Base-by-base conservation (phyloP, 2,329 filamentous ascomycete genomes). In the Claviceps arundinis region DNA sequence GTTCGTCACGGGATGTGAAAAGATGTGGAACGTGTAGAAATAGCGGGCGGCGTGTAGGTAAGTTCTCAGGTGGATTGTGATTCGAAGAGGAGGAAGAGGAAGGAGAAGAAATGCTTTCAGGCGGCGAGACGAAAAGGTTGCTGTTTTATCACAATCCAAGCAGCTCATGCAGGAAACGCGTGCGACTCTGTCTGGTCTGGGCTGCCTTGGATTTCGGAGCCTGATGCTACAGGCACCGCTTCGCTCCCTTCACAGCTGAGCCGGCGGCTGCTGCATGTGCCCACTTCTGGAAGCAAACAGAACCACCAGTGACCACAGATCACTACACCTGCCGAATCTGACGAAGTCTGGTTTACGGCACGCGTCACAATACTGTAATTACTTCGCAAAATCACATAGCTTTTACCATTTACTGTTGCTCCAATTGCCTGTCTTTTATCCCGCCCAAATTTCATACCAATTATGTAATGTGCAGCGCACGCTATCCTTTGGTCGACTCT, bases 261-360 rank as follows among this genome's bases (percentile, higher is more conserved):
- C 17, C 5, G 24, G n/a, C 47, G 41, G 46, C 43, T 44, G 49
- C 38, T 52, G 49, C 42, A 46, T 48, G 55, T 55, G 22, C 26
- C 61, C n/a, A 26, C 8, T 48, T 26, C 37, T 64, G 60, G 61
- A 64, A 63, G 41, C 56, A 52, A 44, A 50, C 55, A 61, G 62
- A 63, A 64, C 53, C 57, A 52, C 52, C n/a, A 13, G 34, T 19
- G 37, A 16, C 34, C 16, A 45, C 13, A 19, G 4, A 6, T 24
- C 24, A 24, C 24, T 24, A 24, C 24, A 43, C 48, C 41, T 37
- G 13, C 26, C 26, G 17, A n/a, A 8, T 42, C 16, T 14, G 46
- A 47, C 13, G 34, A 38, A 5, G 46, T 22, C 4, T 38, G 19
- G 3, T 5, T 11, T n/a, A 5, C 40, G 3, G 11, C 16, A 46